Evolutionary conservation across 805 yeast genomes (phyloP).

Genomic region (Barnettozyma wickerhamii): DNA sequence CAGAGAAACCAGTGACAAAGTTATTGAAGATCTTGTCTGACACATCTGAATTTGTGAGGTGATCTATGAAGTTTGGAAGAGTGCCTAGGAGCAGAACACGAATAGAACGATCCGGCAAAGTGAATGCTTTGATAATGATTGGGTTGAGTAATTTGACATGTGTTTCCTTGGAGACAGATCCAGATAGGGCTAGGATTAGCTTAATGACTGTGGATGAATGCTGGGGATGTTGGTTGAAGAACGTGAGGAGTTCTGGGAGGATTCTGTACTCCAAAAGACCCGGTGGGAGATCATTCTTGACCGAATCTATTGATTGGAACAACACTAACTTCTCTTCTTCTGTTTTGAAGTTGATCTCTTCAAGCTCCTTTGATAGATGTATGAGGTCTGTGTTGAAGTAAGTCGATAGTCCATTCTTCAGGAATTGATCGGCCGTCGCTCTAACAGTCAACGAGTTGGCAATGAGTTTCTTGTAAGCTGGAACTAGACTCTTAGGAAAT

Average conservation of each 20-base stretch:
- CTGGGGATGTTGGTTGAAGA: slow-evolving; percentile 31
- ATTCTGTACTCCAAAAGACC: slow-evolving; percentile 55
- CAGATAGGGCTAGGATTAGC: slow-evolving; percentile 29
- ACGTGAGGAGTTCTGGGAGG: slow-evolving; percentile 63
- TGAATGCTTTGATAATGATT: slow-evolving; percentile 56
- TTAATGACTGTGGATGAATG: slow-evolving; percentile 25
- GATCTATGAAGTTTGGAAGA: slow-evolving; percentile 49
- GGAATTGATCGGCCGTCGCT: slow-evolving; percentile 29
- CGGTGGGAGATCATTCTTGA: slow-evolving; percentile 37
- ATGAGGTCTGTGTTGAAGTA: slow-evolving; percentile 43
- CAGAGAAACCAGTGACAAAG: slow-evolving; percentile 78
- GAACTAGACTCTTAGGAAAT: slow-evolving; percentile 36
- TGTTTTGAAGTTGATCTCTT: slow-evolving; percentile 49
- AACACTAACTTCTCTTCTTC: slow-evolving; percentile 49
- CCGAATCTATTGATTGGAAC: slow-evolving; percentile 34
- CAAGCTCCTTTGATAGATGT: slow-evolving; percentile 46
- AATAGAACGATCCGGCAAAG: slow-evolving; percentile 69
- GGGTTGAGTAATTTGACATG: slow-evolving; percentile 50
- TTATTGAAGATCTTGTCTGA: slow-evolving; percentile 65
- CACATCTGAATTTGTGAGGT: slow-evolving; percentile 54
- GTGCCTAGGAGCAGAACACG: slow-evolving; percentile 66
- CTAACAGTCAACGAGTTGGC: slow-evolving; percentile 35
- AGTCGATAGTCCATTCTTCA: slow-evolving; percentile 23
- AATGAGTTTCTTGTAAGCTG: slow-evolving; percentile 37
- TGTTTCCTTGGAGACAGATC: slow-evolving; percentile 29